Base-by-base conservation (phyloP, 768 basidiomycete species). In the Tremella mesenterica region DNA sequence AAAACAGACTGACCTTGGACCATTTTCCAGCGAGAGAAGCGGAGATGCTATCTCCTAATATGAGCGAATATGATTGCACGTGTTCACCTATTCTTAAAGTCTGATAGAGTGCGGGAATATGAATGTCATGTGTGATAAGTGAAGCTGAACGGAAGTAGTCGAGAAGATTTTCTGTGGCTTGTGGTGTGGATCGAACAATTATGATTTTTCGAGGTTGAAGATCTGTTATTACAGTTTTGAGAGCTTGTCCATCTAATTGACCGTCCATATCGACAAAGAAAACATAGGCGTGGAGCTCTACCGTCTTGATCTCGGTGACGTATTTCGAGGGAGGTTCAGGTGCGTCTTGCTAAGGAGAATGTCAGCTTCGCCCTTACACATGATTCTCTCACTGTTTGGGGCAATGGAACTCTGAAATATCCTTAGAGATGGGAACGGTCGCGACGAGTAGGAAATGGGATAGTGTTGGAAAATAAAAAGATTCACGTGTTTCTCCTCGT, bases 241-340 rank as follows among this genome's bases (percentile, higher is more conserved):
- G 84, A 0, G 95, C 91, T 56, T 93, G 86, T 1, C 93, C 93
- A 64, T 99, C 95, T 63, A 92, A 92, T 49, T 93, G 75, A 27
- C 95, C 95, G 66, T 97, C 95, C 81, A 97, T 83, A 67, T 99
- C 93, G 43, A 97, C 83, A 64, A 87, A 97, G 43, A 91, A 80
- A 26, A 97, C 75, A 4, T 85, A 82, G 63, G 93, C 95, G 27
- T 85, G 82, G 29, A 97, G 69, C 53, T 89, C 84, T 23, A 96
- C 80, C 53, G 85, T 83, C 5, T 86, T 77, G 23, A 81, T 78
- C 38, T 84, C 83, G 0, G 83, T 80, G 43, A 95, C 79, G 62
- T 83, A 97, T 72, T 96, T 97, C 30, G 86, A 92, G 14, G 95
- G 95, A 1, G 86, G 82, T 72, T 96, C 95, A 52, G 80, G 80